Evolutionary conservation across 306 rosid genomes (phyloP).

Genomic region (Senna tora): DNA sequence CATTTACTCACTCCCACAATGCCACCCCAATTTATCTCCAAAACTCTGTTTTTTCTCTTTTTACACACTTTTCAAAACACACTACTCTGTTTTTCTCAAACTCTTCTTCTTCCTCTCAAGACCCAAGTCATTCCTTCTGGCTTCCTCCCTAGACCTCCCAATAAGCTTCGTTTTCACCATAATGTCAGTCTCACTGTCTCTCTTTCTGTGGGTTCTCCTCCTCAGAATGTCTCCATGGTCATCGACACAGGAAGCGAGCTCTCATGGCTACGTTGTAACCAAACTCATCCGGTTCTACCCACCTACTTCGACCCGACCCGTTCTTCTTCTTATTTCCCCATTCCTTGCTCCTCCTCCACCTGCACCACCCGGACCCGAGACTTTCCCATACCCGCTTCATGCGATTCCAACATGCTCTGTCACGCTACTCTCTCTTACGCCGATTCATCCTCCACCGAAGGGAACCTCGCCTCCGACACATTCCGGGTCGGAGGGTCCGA

Average conservation of each 20-base stretch:
- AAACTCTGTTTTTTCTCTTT: constrained; percentile 33
- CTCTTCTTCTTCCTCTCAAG: constrained; percentile 66
- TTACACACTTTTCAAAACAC: constrained; percentile 21
- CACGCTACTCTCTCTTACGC: constrained; percentile 88
- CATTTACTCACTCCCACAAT: constrained; percentile 30
- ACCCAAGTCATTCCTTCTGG: constrained; percentile 65
- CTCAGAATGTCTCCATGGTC: constrained; percentile 84
- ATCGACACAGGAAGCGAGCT: constrained; percentile 92
- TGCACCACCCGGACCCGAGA: constrained; percentile 73
- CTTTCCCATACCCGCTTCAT: constrained; percentile 81
- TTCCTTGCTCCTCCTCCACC: constrained; percentile 67
- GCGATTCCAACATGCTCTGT: constrained; percentile 78
- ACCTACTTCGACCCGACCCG: constrained; percentile 47
- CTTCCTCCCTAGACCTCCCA: constrained; percentile 63
- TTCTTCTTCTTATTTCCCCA: constrained; percentile 61
- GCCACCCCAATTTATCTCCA: constrained; percentile 41
- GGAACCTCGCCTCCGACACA: constrained; percentile 72
- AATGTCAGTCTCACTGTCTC: constrained; percentile 73
- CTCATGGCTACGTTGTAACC: constrained; percentile 82
- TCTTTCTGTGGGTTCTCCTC: constrained; percentile 74
- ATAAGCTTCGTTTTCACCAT: constrained; percentile 76
- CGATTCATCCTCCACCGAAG: constrained; percentile 80
- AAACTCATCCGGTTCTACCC: constrained; percentile 19
- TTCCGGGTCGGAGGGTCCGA: constrained; percentile 57
- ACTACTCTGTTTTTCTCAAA: not conserved